Conservation (phyloP, 2,329 filamentous ascomycete genomes). For the Colletotrichum limetticola region DNA sequence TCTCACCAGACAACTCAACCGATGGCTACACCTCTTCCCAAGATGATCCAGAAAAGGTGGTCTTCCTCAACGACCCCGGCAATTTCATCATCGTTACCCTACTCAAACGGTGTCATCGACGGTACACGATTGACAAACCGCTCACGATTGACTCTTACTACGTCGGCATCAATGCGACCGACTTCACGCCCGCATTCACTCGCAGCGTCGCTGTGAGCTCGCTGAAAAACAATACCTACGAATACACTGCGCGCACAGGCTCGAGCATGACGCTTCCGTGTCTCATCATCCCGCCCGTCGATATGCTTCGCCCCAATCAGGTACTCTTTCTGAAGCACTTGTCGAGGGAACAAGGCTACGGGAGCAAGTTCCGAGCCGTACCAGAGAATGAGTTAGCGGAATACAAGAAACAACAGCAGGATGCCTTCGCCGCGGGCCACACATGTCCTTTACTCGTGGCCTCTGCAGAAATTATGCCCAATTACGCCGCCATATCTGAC, state of each 20-base stretch:
- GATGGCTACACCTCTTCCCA: neutral
- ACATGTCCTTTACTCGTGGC: neutral
- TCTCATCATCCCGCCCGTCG: neutral
- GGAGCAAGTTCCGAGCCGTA: neutral
- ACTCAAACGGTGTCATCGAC: neutral
- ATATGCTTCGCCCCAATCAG: conserved; percentile 2
- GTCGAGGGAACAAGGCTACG: neutral
- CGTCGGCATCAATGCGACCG: neutral
- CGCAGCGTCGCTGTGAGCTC: neutral
- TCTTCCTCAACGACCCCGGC: neutral
- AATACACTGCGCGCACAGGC: neutral
- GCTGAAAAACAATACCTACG: neutral
- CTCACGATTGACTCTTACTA: neutral
- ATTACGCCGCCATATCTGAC: neutral
- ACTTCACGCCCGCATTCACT: neutral
- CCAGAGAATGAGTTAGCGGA: neutral
- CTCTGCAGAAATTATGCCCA: neutral
- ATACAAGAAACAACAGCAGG: neutral
- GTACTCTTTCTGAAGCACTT: neutral
- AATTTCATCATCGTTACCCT: neutral
- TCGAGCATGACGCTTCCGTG: no score
- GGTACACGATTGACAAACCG: neutral
- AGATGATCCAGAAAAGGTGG: neutral
- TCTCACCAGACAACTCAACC: neutral
- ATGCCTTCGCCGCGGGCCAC: neutral